Base-by-base conservation (phyloP, 2,329 filamentous ascomycete species). In the Sordariomycetes sp. region DNA sequence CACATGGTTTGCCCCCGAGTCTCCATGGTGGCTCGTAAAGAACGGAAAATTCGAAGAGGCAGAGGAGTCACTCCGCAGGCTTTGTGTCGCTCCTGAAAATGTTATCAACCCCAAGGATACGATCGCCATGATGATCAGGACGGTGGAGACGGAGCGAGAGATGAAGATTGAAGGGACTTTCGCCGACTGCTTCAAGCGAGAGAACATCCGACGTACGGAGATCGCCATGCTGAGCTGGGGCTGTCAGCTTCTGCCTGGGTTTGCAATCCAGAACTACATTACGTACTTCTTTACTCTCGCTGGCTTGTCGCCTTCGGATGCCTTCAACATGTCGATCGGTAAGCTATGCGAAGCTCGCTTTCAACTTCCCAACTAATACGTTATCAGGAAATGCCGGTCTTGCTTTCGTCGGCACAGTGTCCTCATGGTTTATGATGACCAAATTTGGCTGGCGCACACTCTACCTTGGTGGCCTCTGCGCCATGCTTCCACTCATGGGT, bases 171-270 rank as follows among this genome's bases (percentile, higher is more conserved):
- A 64, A 3, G 55, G 54, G 10, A 50, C 43, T 2, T 68, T 68
- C 39, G 42, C 45, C 35, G 66, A 72, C 41, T 64, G 59, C 39
- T 71, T 72, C 57, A 50, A 51, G 10, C 67, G 67, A 18, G 58
- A 57, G 12, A 61, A 72, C 45, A 51, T 58, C 3, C 59, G 62
- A 26, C 60, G 64, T 28, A 66, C 64, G 4, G 59, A 68, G 45
- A 62, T 69, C 34, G 58, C 57, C 18, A 58, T 57, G 42, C 52
- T 62, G 50, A 43, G 51, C 12, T 62, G 62, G n/a, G n/a, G n/a
- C n/a, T n/a, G n/a, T n/a, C n/a, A n/a, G n/a, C n/a, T n/a, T n/a
- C n/a, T n/a, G n/a, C n/a, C n/a, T n/a, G n/a, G n/a, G n/a, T n/a
- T n/a, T n/a, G n/a, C n/a, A n/a, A n/a, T n/a, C n/a, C n/a, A n/a